Conservation (phyloP, 257 asterid species). For the Schizonepeta tenuifolia region DNA sequence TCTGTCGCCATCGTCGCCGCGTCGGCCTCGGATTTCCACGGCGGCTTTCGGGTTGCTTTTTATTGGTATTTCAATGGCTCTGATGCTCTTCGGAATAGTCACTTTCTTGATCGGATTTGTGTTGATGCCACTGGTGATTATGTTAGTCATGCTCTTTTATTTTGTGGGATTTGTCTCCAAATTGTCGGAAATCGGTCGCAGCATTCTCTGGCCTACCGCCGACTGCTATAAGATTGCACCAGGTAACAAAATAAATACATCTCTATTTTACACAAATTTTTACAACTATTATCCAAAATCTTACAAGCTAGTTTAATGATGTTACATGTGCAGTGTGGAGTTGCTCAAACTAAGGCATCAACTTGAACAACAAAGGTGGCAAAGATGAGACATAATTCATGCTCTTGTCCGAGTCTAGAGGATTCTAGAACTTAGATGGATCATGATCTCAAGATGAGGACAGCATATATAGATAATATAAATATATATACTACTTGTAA, state of each 20-base stretch:
- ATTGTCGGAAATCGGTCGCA: slow-evolving; percentile 45
- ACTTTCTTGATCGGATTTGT: slow-evolving; percentile 54
- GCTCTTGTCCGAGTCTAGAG: background rate
- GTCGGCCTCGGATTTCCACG: slow-evolving; percentile 40
- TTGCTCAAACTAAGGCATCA: slow-evolving; percentile 30
- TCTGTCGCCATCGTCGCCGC: slow-evolving; percentile 19
- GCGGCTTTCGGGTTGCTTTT: slow-evolving; percentile 60
- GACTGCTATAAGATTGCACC: slow-evolving; percentile 28
- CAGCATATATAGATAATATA: background rate
- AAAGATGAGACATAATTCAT: background rate
- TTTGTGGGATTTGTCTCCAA: slow-evolving; percentile 45
- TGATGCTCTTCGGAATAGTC: slow-evolving; percentile 63
- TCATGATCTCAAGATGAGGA: background rate
- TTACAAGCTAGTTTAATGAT: background rate
- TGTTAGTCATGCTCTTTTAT: slow-evolving; percentile 49
- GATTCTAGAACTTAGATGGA: background rate
- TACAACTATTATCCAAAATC: no score
- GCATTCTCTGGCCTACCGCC: slow-evolving; percentile 47
- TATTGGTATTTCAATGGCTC: slow-evolving; percentile 53
- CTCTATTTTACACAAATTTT: no score
- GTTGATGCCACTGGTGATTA: slow-evolving; percentile 57
- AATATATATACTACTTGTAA: background rate
- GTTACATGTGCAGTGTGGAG: slow-evolving; percentile 40
- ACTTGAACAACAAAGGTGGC: background rate
- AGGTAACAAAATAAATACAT: slow-evolving; percentile 15